phyloP scores from a whole-genome alignment of 1,284 basidiomycete species.

The Fomitopsis palustris region DNA sequence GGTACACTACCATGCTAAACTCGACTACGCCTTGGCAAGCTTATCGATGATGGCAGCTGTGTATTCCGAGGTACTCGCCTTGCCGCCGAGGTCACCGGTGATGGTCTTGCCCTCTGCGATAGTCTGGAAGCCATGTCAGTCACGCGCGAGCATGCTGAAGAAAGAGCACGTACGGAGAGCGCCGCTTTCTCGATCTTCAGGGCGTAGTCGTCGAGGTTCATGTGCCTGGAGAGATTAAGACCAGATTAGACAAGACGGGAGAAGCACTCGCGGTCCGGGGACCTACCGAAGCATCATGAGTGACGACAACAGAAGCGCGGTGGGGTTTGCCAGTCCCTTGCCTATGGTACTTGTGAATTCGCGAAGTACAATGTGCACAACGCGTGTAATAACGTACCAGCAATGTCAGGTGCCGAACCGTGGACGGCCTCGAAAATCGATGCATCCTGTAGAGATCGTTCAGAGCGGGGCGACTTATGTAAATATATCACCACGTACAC shows the following conservation, averaged over 20 bases:
- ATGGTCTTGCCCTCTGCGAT: slow-evolving; percentile 93
- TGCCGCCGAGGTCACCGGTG: slow-evolving; percentile 92
- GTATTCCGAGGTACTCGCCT: slow-evolving; percentile 84
- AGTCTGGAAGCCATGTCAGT: slow-evolving; percentile 50
- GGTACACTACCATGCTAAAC: slow-evolving; percentile 1
- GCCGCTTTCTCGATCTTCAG: slow-evolving; percentile 91
- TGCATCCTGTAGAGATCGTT: slow-evolving; percentile 66
- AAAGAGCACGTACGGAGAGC: slow-evolving; percentile 53
- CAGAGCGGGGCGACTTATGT: slow-evolving; percentile 2
- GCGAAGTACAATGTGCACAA: neutral
- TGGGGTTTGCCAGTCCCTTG: slow-evolving; percentile 97
- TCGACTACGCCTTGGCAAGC: slow-evolving; percentile 45
- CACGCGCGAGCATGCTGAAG: slow-evolving; percentile 1
- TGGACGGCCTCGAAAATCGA: slow-evolving; percentile 99
- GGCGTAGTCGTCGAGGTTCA: slow-evolving; percentile 87
- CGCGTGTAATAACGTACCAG: slow-evolving; percentile 42
- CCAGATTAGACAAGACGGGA: slow-evolving; percentile 9
- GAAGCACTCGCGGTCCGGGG: neutral
- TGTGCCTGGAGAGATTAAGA: slow-evolving; percentile 63
- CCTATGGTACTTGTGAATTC: slow-evolving; percentile 43
- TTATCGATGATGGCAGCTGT: slow-evolving; percentile 84
- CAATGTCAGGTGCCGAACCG: slow-evolving; percentile 91
- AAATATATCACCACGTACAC: slow-evolving; percentile 44
- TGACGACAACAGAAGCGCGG: slow-evolving; percentile 90
- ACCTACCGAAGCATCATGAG: slow-evolving; percentile 94